Evolutionary conservation across 768 basidiomycete species (phyloP), one percentile per base, ranked within the genome.

Genomic region (Suillus subaureus): DNA sequence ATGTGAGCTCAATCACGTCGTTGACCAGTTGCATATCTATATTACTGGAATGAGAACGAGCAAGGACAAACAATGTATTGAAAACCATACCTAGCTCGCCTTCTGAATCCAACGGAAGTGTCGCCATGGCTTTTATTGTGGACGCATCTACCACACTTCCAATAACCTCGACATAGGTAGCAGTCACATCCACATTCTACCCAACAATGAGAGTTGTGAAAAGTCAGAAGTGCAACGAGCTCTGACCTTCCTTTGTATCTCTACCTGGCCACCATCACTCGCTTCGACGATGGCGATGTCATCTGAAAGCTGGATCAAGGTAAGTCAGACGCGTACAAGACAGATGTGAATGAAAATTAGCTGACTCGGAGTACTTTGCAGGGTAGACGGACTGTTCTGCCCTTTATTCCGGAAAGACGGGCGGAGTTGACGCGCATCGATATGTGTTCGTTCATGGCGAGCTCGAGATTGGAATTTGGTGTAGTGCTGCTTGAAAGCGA

Each of bases 91-190:
- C 91, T 3, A 93, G 78, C 39, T 86, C 81, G 15, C 80, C 71
- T 63, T 72, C 74, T 63, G 74, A 73, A 7, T 91, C 90, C 73
- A 93, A 75, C 70, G 84, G 83, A 66, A 88, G 82, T 64, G 75
- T 71, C 1, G 72, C 74, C 70, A 88, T 69, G 75, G 88, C 82
- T 71, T 85, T 86, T 69, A 94, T 76, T 3, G 83, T 85, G 18
- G 85, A 80, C 31, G 85, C 79, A 66, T 87, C 80, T 28, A 80
- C 64, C 26, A 87, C 91, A 6, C 73, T 82, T 7, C 91, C 92
- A 35, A 93, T 82, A 61, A 93, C 78, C 73, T 94, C 92, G 55
- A 90, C 78, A 67, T 78, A 92, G 3, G 84, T 77, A 61, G 86
- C 87, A 2, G 77, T 76, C 61, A 89, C 77, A 55, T 80, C 75